A percentile compares a stretch with the other conserved stretches of the same genome.
These are phyloP conservation scores for Aspergillus sp. DNA, from an alignment of 2,329 filamentous ascomycete genomes.

Conservation along the genomic window DNA sequence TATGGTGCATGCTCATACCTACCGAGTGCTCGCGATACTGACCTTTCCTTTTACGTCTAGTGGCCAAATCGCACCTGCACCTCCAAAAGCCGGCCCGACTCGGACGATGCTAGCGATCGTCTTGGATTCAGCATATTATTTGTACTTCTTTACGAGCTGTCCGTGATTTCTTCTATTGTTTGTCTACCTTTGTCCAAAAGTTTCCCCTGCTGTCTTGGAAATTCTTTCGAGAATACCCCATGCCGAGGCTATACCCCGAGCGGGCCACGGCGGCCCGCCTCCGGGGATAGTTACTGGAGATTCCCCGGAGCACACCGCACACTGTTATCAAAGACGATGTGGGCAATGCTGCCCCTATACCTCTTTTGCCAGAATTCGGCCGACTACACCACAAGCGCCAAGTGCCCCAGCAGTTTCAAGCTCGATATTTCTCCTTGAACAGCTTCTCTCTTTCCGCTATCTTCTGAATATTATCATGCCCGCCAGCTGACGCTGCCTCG, in stretches of 20 bases:
- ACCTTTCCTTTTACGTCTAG: constrained; percentile 14
- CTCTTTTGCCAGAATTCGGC: not conserved
- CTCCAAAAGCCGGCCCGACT: not conserved
- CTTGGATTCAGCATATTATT: not conserved
- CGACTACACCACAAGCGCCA: not conserved
- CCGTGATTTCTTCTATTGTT: not conserved
- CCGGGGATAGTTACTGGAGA: not conserved
- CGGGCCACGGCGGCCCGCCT: constrained; percentile 13
- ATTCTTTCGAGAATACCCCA: not conserved
- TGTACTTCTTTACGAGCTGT: not conserved
- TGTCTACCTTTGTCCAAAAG: not conserved
- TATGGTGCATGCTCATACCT: constrained; percentile 13
- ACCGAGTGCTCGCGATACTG: constrained; percentile 11
- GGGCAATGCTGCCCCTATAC: not conserved
- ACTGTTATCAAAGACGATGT: not conserved
- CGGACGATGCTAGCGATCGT: not conserved
- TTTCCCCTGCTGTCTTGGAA: not conserved
- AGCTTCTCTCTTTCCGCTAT: not conserved
- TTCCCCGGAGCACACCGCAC: not conserved
- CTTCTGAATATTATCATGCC: constrained; percentile 10
- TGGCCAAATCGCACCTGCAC: constrained; percentile 1
- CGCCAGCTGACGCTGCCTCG: not conserved
- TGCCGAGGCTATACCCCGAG: constrained; percentile 4
- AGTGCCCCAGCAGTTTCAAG: not conserved
- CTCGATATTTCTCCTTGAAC: not conserved